Base-by-base conservation (phyloP, 208 protist genomes). In the Zelonia costaricensis region DNA sequence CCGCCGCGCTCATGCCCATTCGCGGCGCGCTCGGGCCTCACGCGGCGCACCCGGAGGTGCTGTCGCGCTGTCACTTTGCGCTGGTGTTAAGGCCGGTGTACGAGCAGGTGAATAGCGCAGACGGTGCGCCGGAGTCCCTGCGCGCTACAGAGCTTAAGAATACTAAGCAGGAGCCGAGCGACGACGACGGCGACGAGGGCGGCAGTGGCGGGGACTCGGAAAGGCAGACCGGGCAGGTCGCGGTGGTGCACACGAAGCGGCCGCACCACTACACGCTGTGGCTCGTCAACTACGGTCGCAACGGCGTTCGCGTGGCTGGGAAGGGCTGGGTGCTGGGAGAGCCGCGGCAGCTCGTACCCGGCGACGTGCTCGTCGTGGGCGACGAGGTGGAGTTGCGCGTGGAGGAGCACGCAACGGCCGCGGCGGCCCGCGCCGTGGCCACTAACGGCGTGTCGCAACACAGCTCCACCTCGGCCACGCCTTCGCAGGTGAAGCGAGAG, bases 241-340 rank as follows among this genome's bases (percentile, higher is more conserved):
- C 42, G 18, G 53, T 61, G 4, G 9, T 76, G 15, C 79, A 81
- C 60, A 67, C 53, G 4, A 82, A 81, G 42, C 61, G 47, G 0
- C 66, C 80, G 4, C 57, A 51, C 9, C 40, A 66, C 51, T 79
- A 76, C 54, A 73, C 60, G 45, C 44, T 91, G 30, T 84, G 72
- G 63, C 44, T 94, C 30, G 55, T 90, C 20, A 94, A 88, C 65
- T 91, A 94, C 61, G 77, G 82, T 13, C 62, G 77, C n/a, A 91
- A 94, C 46, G 88, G 88, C 23, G 63, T 71, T 1, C 65, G 64
- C 16, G 42, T 71, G 23, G 43, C 35, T 9, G 64, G 71, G 2
- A 40, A 49, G 22, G 60, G 60, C 2, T 62, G 60, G 56, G 55
- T 75, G 49, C 72, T 90, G 10, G 76, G 81, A 4, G 74, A 75